These are phyloP conservation scores for Mycena floridula DNA, from an alignment of 768 basidiomycete genomes.

Conservation along the genomic window DNA sequence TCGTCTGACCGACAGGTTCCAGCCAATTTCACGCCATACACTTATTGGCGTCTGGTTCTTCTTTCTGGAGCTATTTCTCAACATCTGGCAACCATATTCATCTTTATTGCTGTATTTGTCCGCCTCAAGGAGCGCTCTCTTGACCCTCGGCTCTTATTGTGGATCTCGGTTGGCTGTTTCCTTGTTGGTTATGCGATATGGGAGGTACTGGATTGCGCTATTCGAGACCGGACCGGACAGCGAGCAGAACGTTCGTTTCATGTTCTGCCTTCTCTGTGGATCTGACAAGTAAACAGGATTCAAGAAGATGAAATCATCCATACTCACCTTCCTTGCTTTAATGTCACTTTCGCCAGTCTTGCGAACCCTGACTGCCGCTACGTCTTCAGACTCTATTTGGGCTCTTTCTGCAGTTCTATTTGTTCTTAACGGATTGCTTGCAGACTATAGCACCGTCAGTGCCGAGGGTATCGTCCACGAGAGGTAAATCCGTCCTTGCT, in stretches of 20 bases:
- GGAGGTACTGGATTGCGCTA: constrained; percentile 45
- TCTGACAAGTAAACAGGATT: constrained; percentile 40
- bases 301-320: constrained; percentile 70
- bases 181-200: constrained; percentile 55
- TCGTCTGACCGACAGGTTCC: constrained; percentile 7
- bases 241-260: constrained; percentile 21
- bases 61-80: constrained; percentile 76
- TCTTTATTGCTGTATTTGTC: constrained; percentile 79
- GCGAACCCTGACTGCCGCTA: constrained; percentile 87
- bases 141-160: constrained; percentile 66
- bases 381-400: constrained; percentile 97
- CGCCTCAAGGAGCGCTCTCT: constrained; percentile 56
- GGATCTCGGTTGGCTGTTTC: constrained; percentile 55
- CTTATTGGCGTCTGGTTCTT: constrained; percentile 66
- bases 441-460: constrained; percentile 65
- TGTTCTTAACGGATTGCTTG: constrained; percentile 72
- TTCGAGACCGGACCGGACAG: too few species aligned
- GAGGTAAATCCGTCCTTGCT: constrained; percentile 38
- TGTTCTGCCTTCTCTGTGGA: background rate
- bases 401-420: constrained; percentile 86
- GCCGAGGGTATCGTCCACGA: constrained; percentile 43
- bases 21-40: constrained; percentile 81
- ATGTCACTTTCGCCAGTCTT: constrained; percentile 89
- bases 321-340: constrained; percentile 84
- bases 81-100: constrained; percentile 73